Evolutionary conservation across 192 early-diverging fungal species (phyloP), one percentile per base, ranked within the genome.

Genomic region (Rhizophagus prolifer): DNA sequence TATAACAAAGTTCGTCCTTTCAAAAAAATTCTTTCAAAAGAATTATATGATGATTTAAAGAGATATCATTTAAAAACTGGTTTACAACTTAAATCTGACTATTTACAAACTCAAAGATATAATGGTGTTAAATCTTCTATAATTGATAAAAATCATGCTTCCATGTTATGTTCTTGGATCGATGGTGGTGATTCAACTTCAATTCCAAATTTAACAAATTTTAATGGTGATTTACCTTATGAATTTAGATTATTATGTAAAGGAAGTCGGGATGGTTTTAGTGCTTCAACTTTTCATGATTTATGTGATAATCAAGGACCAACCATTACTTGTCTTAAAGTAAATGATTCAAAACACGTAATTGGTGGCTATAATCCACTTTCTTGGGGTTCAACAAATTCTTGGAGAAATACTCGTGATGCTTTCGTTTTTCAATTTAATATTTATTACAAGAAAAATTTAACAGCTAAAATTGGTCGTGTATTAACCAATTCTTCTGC

Each of bases 351-450:
- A 62, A 74, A 59, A 44, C 72, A 74, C 26, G 47, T 74, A 26
- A 59, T 74, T 46, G 72, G 72, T 5, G 72, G 72, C 8, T 74
- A 74, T 74, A 74, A 62, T 61, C 72, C 72, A 14, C 34, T 74
- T 41, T 41, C 58, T 41, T 74, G 72, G 72, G 60, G 59, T 2
- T 62, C 72, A 25, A 74, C 58, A 26, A 41, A 74, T 74, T 31
- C 41, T 62, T 59, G 72, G 54, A n/a, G 59, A 23, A 61, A 41
- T 41, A 62, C 72, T 12, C 72, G 58, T 23, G 58, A 74, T 4
- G 16, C 41, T 6, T 74, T 74, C n/a, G 26, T 74, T 61, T 74
- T 61, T 62, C 36, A 59, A 28, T 62, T 74, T 60, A 62, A 62
- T 28, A 25, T 46, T 8, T 58, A 62, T 61, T 38, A 44, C 19